Conservation (phyloP, 2,329 filamentous ascomycete species). For the Neonectria magnoliae region DNA sequence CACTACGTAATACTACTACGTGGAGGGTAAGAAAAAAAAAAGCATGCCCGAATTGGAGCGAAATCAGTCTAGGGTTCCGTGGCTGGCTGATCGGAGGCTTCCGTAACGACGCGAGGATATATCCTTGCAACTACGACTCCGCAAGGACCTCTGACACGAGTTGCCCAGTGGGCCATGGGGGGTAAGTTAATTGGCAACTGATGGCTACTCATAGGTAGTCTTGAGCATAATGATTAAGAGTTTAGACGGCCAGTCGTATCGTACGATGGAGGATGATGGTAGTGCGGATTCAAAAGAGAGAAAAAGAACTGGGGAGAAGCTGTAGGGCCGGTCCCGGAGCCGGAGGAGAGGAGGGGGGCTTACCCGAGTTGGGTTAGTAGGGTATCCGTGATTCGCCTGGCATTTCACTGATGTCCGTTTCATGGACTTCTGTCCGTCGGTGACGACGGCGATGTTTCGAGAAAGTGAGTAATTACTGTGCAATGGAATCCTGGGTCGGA, state of each 20-base stretch:
- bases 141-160: not conserved
- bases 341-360: not conserved
- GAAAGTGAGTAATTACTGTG: not conserved
- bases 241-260: not conserved
- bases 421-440: not conserved
- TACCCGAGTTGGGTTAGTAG: not conserved
- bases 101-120: not conserved
- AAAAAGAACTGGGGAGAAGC: not conserved
- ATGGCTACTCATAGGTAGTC: too few species aligned
- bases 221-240: not conserved
- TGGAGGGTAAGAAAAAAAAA: not conserved
- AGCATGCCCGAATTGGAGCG: not conserved
- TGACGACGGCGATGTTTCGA: not conserved
- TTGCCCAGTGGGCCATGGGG: not conserved
- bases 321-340: not conserved
- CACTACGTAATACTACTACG: not conserved
- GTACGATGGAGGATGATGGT: not conserved
- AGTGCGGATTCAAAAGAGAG: not conserved
- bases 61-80: not conserved
- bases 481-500: not conserved
- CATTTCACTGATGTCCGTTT: not conserved
- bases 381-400: not conserved
- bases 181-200: too few species aligned
- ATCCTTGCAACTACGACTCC: not conserved
- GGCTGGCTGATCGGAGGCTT: not conserved